Conservation (phyloP, 192 early-diverging fungal genomes). For the Podila verticillata region DNA sequence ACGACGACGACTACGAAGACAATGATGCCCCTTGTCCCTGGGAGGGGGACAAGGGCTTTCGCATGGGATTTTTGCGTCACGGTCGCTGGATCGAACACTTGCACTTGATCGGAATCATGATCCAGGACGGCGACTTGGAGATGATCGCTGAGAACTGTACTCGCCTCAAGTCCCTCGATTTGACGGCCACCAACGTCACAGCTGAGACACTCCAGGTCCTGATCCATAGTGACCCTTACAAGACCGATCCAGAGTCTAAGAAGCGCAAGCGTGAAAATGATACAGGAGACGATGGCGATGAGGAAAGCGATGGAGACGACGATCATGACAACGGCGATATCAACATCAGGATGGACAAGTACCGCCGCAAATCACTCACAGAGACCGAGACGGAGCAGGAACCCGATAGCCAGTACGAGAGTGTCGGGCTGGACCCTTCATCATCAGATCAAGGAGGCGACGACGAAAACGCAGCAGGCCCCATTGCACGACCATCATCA, state of each 20-base stretch:
- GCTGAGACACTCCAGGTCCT: conserved; percentile 27
- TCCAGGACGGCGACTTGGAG: conserved; percentile 39
- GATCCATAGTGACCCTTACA: conserved; percentile 36
- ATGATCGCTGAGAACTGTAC: conserved; percentile 30
- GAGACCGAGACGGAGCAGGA: conserved; percentile 44
- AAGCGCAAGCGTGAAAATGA: neutral
- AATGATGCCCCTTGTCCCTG: neutral
- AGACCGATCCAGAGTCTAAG: neutral
- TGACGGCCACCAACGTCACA: conserved; percentile 21
- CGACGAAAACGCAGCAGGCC: neutral
- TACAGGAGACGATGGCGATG: conserved; percentile 1
- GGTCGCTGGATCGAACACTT: conserved; percentile 14
- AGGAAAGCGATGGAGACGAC: neutral
- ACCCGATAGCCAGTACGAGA: neutral
- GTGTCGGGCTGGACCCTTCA: conserved; percentile 1
- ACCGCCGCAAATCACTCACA: conserved; percentile 14
- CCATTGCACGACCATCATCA: neutral
- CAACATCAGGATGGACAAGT: conserved; percentile 3
- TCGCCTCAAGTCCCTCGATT: conserved; percentile 12
- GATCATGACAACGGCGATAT: neutral
- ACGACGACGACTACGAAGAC: neutral
- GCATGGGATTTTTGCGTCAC: conserved; percentile 26
- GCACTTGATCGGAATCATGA: neutral
- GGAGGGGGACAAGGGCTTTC: conserved; percentile 23
- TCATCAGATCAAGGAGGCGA: neutral